Conservation (phyloP, 108 stramenopile genomes). For the Skeletonema grethae region DNA sequence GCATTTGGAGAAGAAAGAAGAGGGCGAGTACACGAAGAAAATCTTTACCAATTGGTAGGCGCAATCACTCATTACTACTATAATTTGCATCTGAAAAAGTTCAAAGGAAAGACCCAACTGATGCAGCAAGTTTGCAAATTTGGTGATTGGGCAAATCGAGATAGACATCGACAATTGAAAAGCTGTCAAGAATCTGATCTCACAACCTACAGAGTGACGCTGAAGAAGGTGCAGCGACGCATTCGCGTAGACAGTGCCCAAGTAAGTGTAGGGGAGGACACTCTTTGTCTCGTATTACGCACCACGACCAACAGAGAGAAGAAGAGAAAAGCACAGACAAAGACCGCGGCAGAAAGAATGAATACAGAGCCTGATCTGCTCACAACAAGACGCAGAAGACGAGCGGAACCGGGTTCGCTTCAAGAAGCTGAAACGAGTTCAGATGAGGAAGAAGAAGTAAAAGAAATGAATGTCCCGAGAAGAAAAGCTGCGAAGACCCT, state of each 20-base stretch:
- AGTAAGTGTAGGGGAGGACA: background rate
- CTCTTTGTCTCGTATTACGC: background rate
- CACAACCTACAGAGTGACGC: conserved; percentile 4
- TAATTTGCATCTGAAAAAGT: conserved; percentile 31
- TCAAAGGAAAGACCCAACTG: conserved; percentile 14
- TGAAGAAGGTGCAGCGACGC: background rate
- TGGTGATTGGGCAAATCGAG: background rate
- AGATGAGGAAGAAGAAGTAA: background rate
- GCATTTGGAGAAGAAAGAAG: conserved; percentile 42
- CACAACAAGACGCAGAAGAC: background rate
- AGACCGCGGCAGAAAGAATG: background rate
- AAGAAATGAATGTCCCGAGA: background rate
- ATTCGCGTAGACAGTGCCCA: background rate
- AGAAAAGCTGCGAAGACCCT: background rate
- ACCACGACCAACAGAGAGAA: background rate
- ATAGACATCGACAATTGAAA: conserved; percentile 1
- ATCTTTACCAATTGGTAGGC: conserved; percentile 48
- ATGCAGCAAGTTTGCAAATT: conserved; percentile 6
- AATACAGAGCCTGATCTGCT: background rate
- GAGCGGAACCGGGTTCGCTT: background rate
- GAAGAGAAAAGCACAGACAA: background rate
- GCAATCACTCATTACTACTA: conserved; percentile 42
- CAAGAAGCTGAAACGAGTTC: background rate
- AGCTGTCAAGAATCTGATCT: conserved; percentile 6
- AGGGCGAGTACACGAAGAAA: conserved; percentile 36